These are phyloP conservation scores for Backusella tuberculispora DNA, from an alignment of 192 early-diverging fungal species.

Conservation along the genomic window DNA sequence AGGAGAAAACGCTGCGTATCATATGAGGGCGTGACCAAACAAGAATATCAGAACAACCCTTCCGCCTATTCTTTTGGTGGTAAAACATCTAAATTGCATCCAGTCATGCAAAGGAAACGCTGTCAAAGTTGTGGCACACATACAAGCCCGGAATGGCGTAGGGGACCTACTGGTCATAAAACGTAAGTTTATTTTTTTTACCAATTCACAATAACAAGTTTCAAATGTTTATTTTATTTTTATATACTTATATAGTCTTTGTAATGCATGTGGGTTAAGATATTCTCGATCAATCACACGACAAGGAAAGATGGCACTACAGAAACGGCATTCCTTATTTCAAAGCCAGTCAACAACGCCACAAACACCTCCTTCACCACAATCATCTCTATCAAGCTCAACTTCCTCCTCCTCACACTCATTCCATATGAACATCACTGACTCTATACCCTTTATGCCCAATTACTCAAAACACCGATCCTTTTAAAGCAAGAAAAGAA, in stretches of 20 bases:
- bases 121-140: slow-evolving; percentile 42
- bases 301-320: slow-evolving; percentile 26
- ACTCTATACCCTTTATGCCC: slow-evolving; percentile 5
- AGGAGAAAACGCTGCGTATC: slow-evolving; percentile 2
- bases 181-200: slow-evolving; percentile 30
- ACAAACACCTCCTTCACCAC: slow-evolving; percentile 11
- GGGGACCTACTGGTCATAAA: slow-evolving; percentile 43
- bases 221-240: neutral
- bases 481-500: neutral
- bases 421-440: neutral
- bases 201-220: neutral
- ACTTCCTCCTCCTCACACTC: slow-evolving; percentile 4
- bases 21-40: slow-evolving; percentile 5
- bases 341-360: slow-evolving; percentile 10
- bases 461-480: slow-evolving; percentile 1
- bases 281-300: slow-evolving; percentile 40
- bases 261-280: slow-evolving; percentile 43
- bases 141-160: slow-evolving; percentile 41
- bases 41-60: neutral
- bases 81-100: neutral
- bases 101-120: slow-evolving; percentile 10
- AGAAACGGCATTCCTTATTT: slow-evolving; percentile 16
- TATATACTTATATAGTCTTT: slow-evolving; percentile 28
- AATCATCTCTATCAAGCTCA: neutral
- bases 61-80: neutral